These are phyloP conservation scores for Microstegium vimineum DNA, from an alignment of 176 grass and related monocot species.

Conservation along the genomic window DNA sequence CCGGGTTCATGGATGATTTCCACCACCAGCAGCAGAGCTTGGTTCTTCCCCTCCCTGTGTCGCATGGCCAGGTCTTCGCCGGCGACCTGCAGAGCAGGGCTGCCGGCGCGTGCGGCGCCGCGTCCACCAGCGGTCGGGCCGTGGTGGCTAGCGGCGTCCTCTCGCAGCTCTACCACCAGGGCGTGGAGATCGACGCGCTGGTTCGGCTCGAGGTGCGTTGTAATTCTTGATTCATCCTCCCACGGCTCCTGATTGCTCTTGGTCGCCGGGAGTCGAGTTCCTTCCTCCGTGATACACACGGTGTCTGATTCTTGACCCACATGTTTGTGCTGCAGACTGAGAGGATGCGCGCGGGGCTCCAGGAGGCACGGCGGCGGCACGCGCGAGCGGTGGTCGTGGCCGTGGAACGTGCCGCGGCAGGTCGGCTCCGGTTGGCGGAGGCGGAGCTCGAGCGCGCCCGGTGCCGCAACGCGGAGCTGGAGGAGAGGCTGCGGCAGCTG, in stretches of 20 bases:
- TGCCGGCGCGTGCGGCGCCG: neutral
- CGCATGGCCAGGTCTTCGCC: neutral
- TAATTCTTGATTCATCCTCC: neutral
- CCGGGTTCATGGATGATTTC: neutral
- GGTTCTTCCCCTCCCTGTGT: neutral
- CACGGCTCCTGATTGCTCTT: fast-evolving
- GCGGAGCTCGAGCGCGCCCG: conserved; percentile 28
- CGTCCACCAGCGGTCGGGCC: conserved; percentile 35
- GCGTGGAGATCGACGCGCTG: conserved; percentile 44
- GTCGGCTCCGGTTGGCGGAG: conserved; percentile 26
- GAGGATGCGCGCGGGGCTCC: conserved; percentile 1
- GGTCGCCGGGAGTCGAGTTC: too few species aligned
- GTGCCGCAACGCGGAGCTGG: conserved; percentile 31
- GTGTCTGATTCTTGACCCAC: neutral
- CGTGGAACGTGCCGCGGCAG: neutral
- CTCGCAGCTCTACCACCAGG: conserved; percentile 36
- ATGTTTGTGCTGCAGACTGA: conserved; percentile 22
- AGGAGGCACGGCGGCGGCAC: conserved; percentile 34
- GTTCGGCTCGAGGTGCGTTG: conserved; percentile 34
- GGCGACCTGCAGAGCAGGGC: conserved; percentile 4
- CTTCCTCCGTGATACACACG: too few species aligned
- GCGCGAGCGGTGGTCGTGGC: neutral
- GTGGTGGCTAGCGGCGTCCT: neutral
- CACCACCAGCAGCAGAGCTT: neutral
- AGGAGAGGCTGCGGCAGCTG: conserved; percentile 41